Evolutionary conservation across 768 basidiomycete genomes (phyloP), one percentile per base, ranked within the genome.

Genomic region (Leccinum barrowsii): DNA sequence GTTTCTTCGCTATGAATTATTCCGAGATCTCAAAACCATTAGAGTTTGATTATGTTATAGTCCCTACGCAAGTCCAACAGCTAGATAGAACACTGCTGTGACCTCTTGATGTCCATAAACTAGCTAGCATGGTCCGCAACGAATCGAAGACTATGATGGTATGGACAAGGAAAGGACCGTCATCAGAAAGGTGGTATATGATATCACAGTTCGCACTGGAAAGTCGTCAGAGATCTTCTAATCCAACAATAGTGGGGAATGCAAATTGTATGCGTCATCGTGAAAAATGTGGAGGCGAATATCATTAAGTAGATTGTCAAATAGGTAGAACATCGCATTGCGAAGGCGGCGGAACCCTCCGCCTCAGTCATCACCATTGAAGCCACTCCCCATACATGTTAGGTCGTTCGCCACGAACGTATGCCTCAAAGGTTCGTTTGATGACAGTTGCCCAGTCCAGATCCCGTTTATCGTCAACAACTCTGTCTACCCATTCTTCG

Each of bases 361-460:
- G 48, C 58, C 40, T 17, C 50, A 22, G 46, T 59, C 48, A 68
- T 73, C 58, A 76, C 84, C 83, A 86, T 60, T 76, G 72, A 54
- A 85, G 67, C 82, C 81, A 83, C 70, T 98, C 94, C 32, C 94
- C 95, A 67, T 98, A 97, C 90, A 95, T 90, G 72, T 95, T 98
- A 10, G 96, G 94, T 61, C 81, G 76, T 75, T 99, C 96, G 15
- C 89, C 92, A 46, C 96, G 85, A 60, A 99, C 70, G 73, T 91
- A 98, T 21, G 87, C 82, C 75, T 99, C 97, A 69, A 97, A 98
- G 46, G 92, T 94, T 69, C 97, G 82, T 77, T 98, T 99, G 65
- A 98, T 73, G 21, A 98, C 94, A 12, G 94, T 90, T 24, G 90
- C 84, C 97, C 97, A 99, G 65, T 88, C 84, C 56, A 95, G 77